Base-by-base conservation (phyloP, 192 early-diverging fungal species). In the Chytriomyces confervae region DNA sequence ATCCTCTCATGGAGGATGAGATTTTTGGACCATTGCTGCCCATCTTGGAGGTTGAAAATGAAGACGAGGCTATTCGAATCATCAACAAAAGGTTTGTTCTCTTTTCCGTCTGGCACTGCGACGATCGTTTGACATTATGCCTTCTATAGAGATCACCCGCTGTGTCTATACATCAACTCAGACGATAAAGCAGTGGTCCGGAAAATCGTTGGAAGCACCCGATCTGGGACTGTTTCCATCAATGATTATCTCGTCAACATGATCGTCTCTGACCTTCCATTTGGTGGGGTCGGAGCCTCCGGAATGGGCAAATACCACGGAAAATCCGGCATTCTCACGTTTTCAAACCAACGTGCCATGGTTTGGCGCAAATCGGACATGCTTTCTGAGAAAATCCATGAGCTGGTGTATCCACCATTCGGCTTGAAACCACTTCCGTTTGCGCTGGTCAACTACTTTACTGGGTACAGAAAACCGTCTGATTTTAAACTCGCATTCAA, bases 11-110 rank as follows among this genome's bases (percentile, higher is more conserved):
- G 95, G 63, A 85, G 24, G 90, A 91, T 36, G 97, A 99, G 81
- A 79, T 99, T 50, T 97, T 99, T 89, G 97, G 95, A 27, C 97
- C 97, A 3, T 81, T 97, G 48, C 79, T 99, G 64, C 95, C 95
- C n/a, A 86, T 99, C 68, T 64, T 96, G 18, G 77, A 76, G 61
- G 66, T 83, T 62, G 79, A 82, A n/a, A 29, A 43, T 20, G 49
- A 78, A 9, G 77, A 85, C 43, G 83, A 86, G 46, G 82, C 77
- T 64, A 79, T 86, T 48, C 64, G 46, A 9, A 79, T 68, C 64
- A 63, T 88, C 61, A 68, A 63, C 49, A 45, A 61, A 29, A 73
- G 80, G 72, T 36, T 36, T 36, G 4, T 36, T 36, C 36, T 36
- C 36, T 36, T 36, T 2, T 36, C 36, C 36, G 36, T 1, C 3